Conservation (phyloP, 1,284 basidiomycete species). For the Taiwanofungus camphoratus region DNA sequence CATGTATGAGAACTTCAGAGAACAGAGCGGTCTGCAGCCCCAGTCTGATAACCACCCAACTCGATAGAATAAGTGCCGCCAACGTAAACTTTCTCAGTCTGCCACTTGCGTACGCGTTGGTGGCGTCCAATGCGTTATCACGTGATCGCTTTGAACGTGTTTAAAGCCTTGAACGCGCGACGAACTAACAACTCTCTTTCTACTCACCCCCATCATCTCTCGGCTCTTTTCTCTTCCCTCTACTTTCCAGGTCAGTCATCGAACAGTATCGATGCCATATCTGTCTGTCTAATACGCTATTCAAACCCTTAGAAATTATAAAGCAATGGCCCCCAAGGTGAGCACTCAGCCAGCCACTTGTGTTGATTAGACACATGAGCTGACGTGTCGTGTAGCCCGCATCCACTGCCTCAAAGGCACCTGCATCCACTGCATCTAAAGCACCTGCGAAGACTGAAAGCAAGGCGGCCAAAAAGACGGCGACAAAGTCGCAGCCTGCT, state of each 20-base stretch:
- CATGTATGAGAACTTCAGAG: not conserved
- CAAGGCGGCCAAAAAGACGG: constrained; percentile 51
- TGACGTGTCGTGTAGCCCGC: constrained; percentile 33
- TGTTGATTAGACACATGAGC: constrained; percentile 1
- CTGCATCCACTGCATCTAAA: constrained; percentile 50
- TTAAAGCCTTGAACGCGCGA: constrained; percentile 19
- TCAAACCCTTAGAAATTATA: not conserved
- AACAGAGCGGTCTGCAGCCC: not conserved
- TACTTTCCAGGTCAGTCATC: not conserved
- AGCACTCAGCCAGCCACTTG: not conserved
- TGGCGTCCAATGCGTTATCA: constrained; percentile 18
- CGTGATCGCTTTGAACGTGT: constrained; percentile 7
- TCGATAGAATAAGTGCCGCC: constrained; percentile 5
- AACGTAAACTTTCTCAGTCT: no score
- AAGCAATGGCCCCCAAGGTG: constrained; percentile 28
- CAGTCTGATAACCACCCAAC: not conserved
- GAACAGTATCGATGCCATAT: not conserved
- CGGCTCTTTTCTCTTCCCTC: constrained; percentile 2
- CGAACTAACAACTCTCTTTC: constrained; percentile 7
- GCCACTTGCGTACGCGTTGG: no score
- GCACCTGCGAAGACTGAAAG: constrained; percentile 43
- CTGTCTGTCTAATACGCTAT: not conserved
- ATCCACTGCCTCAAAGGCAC: constrained; percentile 45
- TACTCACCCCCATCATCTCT: constrained; percentile 16
- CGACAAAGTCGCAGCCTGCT: constrained; percentile 31